These are phyloP conservation scores for Termitomyces sp. DNA, from an alignment of 768 basidiomycete species.

Conservation along the genomic window DNA sequence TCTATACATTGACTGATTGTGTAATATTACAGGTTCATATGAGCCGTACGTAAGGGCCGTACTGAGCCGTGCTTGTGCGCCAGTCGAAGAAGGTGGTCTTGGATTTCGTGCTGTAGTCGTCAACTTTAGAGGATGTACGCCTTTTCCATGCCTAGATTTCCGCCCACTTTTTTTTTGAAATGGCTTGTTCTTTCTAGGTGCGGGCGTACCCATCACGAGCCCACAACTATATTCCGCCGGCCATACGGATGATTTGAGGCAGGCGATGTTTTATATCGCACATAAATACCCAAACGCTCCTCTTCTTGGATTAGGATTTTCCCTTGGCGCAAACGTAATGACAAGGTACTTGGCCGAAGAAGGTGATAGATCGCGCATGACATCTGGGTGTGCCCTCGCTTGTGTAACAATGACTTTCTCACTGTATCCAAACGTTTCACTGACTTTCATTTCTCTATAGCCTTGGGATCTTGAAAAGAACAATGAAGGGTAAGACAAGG, in stretches of 20 bases:
- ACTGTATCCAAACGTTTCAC: not conserved
- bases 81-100: conserved; percentile 75
- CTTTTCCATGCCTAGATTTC: conserved; percentile 15
- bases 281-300: conserved; percentile 72
- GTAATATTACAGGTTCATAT: conserved; percentile 59
- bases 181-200: conserved; percentile 43
- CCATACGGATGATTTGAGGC: conserved; percentile 85
- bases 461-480: conserved; percentile 52
- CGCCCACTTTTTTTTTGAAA: conserved; percentile 12
- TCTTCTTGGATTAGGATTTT: conserved; percentile 86
- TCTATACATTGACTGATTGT: conserved; percentile 3
- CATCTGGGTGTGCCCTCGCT: conserved; percentile 63
- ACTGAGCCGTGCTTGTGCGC: conserved; percentile 64
- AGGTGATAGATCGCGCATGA: conserved; percentile 54
- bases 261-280: conserved; percentile 73
- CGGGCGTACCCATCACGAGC: conserved; percentile 78
- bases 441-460: conserved; percentile 25
- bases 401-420: conserved; percentile 51
- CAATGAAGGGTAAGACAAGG: conserved; percentile 34
- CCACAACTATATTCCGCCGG: conserved; percentile 84
- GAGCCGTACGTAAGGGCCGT: conserved; percentile 88
- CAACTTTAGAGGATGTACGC: conserved; percentile 88
- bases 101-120: conserved; percentile 89
- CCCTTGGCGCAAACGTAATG: conserved; percentile 88
- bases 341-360: conserved; percentile 89